phyloP scores from a whole-genome alignment of 192 early-diverging fungal genomes.

The Coemansia sp. region DNA sequence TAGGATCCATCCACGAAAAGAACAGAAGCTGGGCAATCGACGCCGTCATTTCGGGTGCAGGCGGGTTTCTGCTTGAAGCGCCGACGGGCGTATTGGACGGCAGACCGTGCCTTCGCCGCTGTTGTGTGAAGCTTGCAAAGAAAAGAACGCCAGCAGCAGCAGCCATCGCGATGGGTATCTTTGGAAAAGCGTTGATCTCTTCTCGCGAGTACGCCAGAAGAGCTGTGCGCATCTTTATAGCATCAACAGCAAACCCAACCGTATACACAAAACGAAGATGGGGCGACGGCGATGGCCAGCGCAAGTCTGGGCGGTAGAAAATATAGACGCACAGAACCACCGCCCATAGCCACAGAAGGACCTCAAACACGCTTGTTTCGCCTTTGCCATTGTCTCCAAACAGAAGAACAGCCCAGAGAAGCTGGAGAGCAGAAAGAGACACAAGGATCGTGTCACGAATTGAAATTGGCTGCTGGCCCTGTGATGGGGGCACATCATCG shows the following conservation, averaged over 20 bases:
- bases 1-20: constrained; percentile 64
- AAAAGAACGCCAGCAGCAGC: constrained; percentile 19
- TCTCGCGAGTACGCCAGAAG: constrained; percentile 37
- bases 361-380: constrained; percentile 15
- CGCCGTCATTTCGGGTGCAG: constrained; percentile 59
- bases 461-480: constrained; percentile 12
- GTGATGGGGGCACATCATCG: constrained; percentile 1
- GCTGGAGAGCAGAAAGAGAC: constrained; percentile 18
- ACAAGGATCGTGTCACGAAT: constrained; percentile 37
- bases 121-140: constrained; percentile 45
- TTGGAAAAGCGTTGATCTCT: constrained; percentile 3
- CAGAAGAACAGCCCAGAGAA: constrained; percentile 15
- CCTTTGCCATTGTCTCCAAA: not conserved
- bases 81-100: constrained; percentile 25
- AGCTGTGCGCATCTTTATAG: constrained; percentile 35
- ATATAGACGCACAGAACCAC: constrained; percentile 32
- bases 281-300: constrained; percentile 44
- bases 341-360: constrained; percentile 44
- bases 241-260: constrained; percentile 25
- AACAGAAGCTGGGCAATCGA: constrained; percentile 61
- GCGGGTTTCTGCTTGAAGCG: constrained; percentile 16
- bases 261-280: constrained; percentile 45
- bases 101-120: constrained; percentile 43
- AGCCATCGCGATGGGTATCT: constrained; percentile 25
- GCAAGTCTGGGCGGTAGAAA: constrained; percentile 18